Conservation (phyloP, 495 filamentous ascomycete species). For the Hyaloscypha bicolor region DNA sequence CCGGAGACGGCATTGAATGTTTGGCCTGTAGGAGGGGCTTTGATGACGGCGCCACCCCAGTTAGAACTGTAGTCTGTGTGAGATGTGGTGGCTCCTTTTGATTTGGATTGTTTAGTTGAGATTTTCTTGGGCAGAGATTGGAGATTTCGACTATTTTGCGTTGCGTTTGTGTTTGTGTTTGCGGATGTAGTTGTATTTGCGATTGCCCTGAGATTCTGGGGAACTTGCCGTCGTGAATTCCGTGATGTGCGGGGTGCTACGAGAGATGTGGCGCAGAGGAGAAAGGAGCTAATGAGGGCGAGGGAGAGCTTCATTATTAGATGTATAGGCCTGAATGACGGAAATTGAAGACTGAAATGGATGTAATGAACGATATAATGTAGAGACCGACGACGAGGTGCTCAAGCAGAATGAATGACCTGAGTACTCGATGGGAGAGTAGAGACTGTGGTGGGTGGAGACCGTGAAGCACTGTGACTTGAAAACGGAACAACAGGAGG, state of each 20-base stretch:
- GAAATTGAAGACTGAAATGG: neutral
- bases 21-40: slow-evolving; percentile 40
- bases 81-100: slow-evolving; percentile 8
- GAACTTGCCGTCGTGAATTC: neutral
- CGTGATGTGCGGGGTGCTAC: neutral
- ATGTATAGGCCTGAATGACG: neutral
- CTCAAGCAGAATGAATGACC: neutral
- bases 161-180: neutral
- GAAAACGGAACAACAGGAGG: neutral
- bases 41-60: slow-evolving; percentile 59
- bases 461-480: neutral
- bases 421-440: neutral
- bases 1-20: slow-evolving; percentile 55
- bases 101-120: neutral
- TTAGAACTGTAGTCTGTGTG: slow-evolving; percentile 52
- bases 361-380: neutral
- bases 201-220: neutral
- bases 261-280: neutral
- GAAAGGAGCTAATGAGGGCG: neutral
- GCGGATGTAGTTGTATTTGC: neutral
- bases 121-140: neutral
- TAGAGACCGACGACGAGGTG: neutral
- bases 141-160: neutral
- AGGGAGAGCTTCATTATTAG: slow-evolving; percentile 1
- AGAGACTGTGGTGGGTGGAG: neutral